A percentile compares a stretch with the other conserved stretches of the same genome.
phyloP scores from a whole-genome alignment of 1,139 yeast species.

The Candida freyschussii region DNA sequence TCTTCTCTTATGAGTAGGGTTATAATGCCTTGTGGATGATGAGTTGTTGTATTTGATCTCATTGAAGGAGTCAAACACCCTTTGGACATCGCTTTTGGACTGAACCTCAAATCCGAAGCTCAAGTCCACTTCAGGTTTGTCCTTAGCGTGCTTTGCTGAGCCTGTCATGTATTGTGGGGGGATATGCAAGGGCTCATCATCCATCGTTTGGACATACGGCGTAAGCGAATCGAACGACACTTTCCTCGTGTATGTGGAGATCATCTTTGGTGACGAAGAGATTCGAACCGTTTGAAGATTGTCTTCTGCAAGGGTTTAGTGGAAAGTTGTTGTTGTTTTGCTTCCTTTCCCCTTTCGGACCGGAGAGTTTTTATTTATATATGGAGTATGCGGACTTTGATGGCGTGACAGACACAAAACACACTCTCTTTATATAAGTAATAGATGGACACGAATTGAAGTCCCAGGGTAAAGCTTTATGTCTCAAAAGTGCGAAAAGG shows the following conservation, averaged over 20 bases:
- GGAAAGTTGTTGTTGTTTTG: too few relatives aligned
- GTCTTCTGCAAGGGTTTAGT: too few relatives aligned
- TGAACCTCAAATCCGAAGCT: constrained; percentile 21
- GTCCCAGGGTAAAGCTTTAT: too few relatives aligned
- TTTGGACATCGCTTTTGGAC: constrained; percentile 11
- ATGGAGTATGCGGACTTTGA: too few relatives aligned
- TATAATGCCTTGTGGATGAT: constrained; percentile 2
- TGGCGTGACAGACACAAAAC: too few relatives aligned
- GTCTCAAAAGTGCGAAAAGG: too few relatives aligned
- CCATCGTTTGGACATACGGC: constrained; percentile 14
- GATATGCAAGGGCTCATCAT: constrained; percentile 22
- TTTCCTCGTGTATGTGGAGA: constrained; percentile 16
- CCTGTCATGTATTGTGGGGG: constrained; percentile 22
- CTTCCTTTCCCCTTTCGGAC: too few relatives aligned
- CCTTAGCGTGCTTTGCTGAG: background rate
- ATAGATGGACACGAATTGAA: too few relatives aligned
- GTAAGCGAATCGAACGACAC: constrained; percentile 25
- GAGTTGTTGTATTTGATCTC: constrained; percentile 5
- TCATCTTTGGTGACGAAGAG: constrained; percentile 5
- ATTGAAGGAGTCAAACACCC: constrained; percentile 17
- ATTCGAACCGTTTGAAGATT: too few relatives aligned
- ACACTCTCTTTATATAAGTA: too few relatives aligned
- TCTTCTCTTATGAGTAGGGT: constrained; percentile 8
- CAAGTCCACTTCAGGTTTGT: constrained; percentile 10
- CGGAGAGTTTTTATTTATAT: too few relatives aligned